Percentiles rank a stretch among this genome's conserved stretches.
phyloP scores from a whole-genome alignment of 2,329 filamentous ascomycete genomes.

The Hypoxylon sp. region DNA sequence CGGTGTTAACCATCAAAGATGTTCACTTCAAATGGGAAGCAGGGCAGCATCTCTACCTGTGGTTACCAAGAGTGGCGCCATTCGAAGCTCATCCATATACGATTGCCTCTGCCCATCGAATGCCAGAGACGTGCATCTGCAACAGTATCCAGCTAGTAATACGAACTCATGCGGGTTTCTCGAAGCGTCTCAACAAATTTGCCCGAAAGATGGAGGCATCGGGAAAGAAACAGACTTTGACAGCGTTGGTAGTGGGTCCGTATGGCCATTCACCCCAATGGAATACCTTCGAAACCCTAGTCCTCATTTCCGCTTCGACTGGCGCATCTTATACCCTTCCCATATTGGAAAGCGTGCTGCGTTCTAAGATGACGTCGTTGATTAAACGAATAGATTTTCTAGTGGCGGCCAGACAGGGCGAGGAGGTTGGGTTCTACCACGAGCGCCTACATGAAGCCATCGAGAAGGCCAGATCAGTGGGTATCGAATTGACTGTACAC shows the following conservation, averaged over 20 bases:
- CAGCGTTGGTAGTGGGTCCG: conserved; percentile 68
- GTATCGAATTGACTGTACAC: conserved; percentile 66
- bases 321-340: conserved; percentile 74
- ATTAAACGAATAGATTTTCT: conserved; percentile 68
- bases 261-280: conserved; percentile 69
- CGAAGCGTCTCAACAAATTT: conserved; percentile 65
- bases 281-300: conserved; percentile 71
- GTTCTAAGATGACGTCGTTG: conserved; percentile 60
- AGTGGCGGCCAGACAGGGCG: conserved; percentile 65
- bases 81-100: conserved; percentile 74
- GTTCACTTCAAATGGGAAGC: conserved; percentile 72
- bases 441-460: conserved; percentile 64
- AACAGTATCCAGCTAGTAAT: conserved; percentile 73
- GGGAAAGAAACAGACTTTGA: conserved; percentile 55
- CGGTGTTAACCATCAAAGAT: conserved; percentile 71
- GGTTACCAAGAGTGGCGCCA: conserved; percentile 68
- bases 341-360: conserved; percentile 69
- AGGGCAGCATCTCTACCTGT: conserved; percentile 73
- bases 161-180: conserved; percentile 70
- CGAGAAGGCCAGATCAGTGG: conserved; percentile 59
- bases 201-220: conserved; percentile 57
- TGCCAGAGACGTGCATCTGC: conserved; percentile 67
- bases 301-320: conserved; percentile 73
- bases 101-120: conserved; percentile 69
- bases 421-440: conserved; percentile 70